Base-by-base conservation (phyloP, 768 basidiomycete species). In the Grammothele lineata region DNA sequence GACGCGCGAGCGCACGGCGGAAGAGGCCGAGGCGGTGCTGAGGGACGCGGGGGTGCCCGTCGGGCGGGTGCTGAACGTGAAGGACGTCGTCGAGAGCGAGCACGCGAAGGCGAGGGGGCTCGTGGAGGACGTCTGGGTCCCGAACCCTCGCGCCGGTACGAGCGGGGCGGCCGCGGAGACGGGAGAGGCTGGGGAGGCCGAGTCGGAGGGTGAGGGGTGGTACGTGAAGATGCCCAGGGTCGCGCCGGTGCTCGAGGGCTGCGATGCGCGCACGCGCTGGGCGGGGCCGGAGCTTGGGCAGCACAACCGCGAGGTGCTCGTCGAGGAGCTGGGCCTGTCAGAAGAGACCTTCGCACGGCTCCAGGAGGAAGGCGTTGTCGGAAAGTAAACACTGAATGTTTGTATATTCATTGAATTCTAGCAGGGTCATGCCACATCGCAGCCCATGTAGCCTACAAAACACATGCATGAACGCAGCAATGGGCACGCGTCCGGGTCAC, bases 221-320 rank as follows among this genome's bases (percentile, higher is more conserved):
- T 75, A 63, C 33, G 73, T 86, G 48, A 85, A 83, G 63, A 83
- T 87, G 81, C 71, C 75, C 33, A 74, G 73, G 22, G 81, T 81
- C 22, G 80, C 81, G 51, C 85, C 84, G 6, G 62, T 80, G 42
- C 60, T 87, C 43, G 76, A 83, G 48, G 81, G 80, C 12, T 76
- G 75, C 22, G 71, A 81, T 35, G 64, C 75, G 4, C 69, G 69
- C 54, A 81, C 83, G 1, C 73, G 70, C 51, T 86, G 83, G 83
- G 83, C 82, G 22, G 84, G 83, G 0, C 84, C 83, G 2, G 71
- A 83, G 50, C 65, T 86, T n/a, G 85, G 85, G 3, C 62, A 59
- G 22, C 65, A 68, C 38, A 67, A 62, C 43, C 54, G 51, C n/a
- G 66, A 68, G 49, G 64, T 68, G 33, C 46, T 68, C 8, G 40